A percentile compares a stretch with the other conserved stretches of the same genome.
Evolutionary conservation across 108 stramenopile genomes (phyloP).

Genomic region (Cylindrotheca closterium): DNA sequence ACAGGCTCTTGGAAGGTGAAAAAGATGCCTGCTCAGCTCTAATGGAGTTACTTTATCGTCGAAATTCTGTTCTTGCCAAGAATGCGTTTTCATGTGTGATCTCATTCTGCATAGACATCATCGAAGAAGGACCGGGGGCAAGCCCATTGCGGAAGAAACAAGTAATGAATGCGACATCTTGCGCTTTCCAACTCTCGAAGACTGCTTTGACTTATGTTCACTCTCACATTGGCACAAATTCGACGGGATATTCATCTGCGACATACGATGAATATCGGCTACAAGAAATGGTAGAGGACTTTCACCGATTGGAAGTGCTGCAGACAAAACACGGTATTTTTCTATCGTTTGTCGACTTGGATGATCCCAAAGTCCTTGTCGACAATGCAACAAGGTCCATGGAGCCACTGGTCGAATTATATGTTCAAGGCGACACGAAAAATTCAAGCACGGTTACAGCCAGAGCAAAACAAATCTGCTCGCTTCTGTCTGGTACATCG

Average conservation of each 20-base stretch:
- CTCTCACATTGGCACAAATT: conserved; percentile 1
- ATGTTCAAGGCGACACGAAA: conserved; percentile 1
- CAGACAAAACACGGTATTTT: conserved; percentile 22
- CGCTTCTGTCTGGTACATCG: conserved; percentile 12
- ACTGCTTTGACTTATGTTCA: conserved; percentile 22
- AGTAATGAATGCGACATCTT: conserved; percentile 9
- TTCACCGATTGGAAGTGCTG: conserved; percentile 20
- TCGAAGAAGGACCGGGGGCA: conserved; percentile 16
- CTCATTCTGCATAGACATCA: conserved; percentile 29
- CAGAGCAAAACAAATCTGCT: conserved; percentile 17
- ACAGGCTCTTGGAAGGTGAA: conserved; percentile 38
- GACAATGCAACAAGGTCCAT: conserved; percentile 10
- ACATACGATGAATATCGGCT: conserved; percentile 26
- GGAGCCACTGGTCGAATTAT: conserved; percentile 7
- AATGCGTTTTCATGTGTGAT: conserved; percentile 24
- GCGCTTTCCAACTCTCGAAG: conserved; percentile 18
- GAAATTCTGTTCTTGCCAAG: conserved; percentile 14
- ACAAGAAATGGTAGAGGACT: conserved; percentile 15
- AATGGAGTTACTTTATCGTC: conserved; percentile 16
- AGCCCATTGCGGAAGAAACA: neutral
- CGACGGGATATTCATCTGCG: conserved; percentile 17
- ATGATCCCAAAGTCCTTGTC: conserved; percentile 16
- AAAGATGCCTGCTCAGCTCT: conserved; percentile 9
- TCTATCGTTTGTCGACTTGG: conserved; percentile 24
- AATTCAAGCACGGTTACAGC: conserved; percentile 6